Evolutionary conservation across 1,284 basidiomycete species (phyloP), one percentile per base, ranked within the genome.

Genomic region (Sphagnurus paluster): DNA sequence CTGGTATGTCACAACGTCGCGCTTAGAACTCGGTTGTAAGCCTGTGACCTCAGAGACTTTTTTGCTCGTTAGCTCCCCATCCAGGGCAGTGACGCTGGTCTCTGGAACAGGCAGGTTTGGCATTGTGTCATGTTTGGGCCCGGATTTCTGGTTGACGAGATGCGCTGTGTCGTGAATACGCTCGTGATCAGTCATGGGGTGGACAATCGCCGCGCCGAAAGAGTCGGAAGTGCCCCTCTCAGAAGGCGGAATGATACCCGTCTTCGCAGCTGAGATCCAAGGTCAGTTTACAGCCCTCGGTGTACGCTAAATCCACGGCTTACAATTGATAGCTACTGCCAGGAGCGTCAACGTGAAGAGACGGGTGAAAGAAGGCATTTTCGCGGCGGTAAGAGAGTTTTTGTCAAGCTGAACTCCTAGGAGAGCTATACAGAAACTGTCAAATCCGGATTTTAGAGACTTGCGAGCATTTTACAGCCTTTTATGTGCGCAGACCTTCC

Each of bases 61-160:
- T 19, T 61, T 59, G 5, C 59, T 55, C 9, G 63, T 56, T 20
- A 74, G 50, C 35, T 58, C 42, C 7, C 72, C 72, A 52, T 74
- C 72, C 28, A 72, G 46, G 4, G 71, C 71, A 26, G 71, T 72
- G 42, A 75, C 59, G 1, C 53, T 48, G 0, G 70, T 72, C 5
- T 58, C 54, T 0, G 66, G 56, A 13, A 68, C 59, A 17, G 67
- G 62, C 9, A 61, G 60, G 46, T 69, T 53, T 1, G 73, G 72
- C 0, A 54, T 57, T 9, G 61, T 53, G 36, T 63, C 61, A 23
- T 52, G 46, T 3, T 57, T 42, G 0, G 65, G 64, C 3, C 67
- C 60, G 3, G 58, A 46, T 50, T 73, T 72, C 57, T 73, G 71
- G 55, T 70, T 55, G 28, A 73, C 67, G 30, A 62, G 52, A 8